Evolutionary conservation across 2,329 filamentous ascomycete genomes (phyloP).

Genomic region (Arthrobotrys musiformis): DNA sequence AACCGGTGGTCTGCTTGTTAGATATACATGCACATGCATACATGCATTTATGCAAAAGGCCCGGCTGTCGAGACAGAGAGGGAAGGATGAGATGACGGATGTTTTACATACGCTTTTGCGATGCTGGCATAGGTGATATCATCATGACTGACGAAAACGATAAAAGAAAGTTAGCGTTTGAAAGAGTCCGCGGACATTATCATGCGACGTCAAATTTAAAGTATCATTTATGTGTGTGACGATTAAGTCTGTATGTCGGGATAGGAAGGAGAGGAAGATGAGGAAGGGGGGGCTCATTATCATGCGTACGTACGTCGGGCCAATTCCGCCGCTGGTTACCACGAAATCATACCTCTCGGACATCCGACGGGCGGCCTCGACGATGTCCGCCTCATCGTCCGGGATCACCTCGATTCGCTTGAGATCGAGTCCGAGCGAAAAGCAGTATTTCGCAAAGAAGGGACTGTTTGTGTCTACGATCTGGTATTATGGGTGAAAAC

Average conservation of each 20-base stretch:
- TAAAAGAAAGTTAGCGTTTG: not conserved
- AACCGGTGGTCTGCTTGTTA: not conserved
- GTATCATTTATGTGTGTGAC: too few relatives aligned
- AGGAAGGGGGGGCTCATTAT: too few relatives aligned
- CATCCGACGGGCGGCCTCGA: slow-evolving; percentile 88
- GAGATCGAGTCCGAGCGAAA: slow-evolving; percentile 73
- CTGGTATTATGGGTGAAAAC: slow-evolving; percentile 55
- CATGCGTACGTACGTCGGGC: slow-evolving; percentile 89
- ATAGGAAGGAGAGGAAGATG: too few relatives aligned
- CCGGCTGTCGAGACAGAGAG: too few relatives aligned
- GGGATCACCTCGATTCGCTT: slow-evolving; percentile 92
- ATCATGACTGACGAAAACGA: slow-evolving; percentile 75
- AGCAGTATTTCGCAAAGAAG: slow-evolving; percentile 75
- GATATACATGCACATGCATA: not conserved
- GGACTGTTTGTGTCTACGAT: slow-evolving; percentile 70
- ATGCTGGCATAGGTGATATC: slow-evolving; percentile 97
- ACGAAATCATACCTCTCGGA: slow-evolving; percentile 91
- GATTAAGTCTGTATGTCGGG: too few relatives aligned
- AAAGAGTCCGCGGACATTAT: too few relatives aligned
- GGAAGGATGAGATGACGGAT: not conserved
- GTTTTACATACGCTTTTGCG: slow-evolving; percentile 75
- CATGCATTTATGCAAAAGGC: too few relatives aligned
- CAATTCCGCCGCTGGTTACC: slow-evolving; percentile 93
- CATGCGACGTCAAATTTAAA: too few relatives aligned
- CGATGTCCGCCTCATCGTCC: slow-evolving; percentile 89